Evolutionary conservation across 345 rosid species (phyloP).

Genomic region (Erysimum cheiranthoides): DNA sequence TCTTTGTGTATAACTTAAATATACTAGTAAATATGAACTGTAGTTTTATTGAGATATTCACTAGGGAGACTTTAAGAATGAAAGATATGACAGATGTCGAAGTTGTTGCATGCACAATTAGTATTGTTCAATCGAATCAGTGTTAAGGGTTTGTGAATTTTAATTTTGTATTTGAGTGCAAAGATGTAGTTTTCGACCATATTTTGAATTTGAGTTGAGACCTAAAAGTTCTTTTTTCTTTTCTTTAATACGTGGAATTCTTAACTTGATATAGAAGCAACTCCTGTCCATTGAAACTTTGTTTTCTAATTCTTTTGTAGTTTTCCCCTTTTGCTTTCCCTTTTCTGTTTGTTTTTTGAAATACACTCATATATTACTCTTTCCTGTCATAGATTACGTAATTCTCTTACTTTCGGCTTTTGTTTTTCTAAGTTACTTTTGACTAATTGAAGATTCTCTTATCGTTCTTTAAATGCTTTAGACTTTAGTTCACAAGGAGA

Average conservation of each 20-base stretch:
- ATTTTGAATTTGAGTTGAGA: neutral
- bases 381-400: conserved; percentile 35
- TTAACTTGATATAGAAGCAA: conserved; percentile 45
- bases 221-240: neutral
- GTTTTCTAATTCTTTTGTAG: conserved; percentile 31
- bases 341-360: conserved; percentile 16
- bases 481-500: conserved; percentile 16
- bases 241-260: neutral
- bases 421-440: conserved; percentile 37
- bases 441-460: conserved; percentile 42
- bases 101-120: conserved; percentile 25
- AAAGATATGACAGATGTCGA: conserved; percentile 20
- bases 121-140: conserved; percentile 19
- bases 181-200: neutral
- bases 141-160: neutral
- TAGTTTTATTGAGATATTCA: conserved; percentile 18
- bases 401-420: conserved; percentile 42
- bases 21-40: conserved; percentile 1
- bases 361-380: conserved; percentile 25
- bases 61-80: neutral
- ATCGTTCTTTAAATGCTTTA: conserved; percentile 37
- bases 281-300: conserved; percentile 41
- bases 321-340: conserved; percentile 27
- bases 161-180: neutral
- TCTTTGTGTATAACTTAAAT: conserved; percentile 5